A percentile compares a stretch with the other conserved stretches of the same genome.
These are phyloP conservation scores for Aureobasidium sp. DNA, from an alignment of 2,329 filamentous ascomycete genomes.

Conservation along the genomic window DNA sequence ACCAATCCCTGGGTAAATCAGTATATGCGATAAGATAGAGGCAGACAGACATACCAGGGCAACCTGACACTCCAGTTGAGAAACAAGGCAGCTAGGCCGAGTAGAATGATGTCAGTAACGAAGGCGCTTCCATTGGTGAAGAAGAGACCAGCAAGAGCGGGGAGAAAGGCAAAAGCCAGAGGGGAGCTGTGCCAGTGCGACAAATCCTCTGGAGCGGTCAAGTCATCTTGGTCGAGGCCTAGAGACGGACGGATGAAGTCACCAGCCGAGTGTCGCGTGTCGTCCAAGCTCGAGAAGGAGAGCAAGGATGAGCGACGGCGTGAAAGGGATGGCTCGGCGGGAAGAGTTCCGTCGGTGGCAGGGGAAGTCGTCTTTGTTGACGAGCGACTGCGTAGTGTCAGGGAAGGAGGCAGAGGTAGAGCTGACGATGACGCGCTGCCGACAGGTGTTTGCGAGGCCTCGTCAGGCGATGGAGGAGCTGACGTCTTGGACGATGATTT, in stretches of 20 bases:
- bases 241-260: constrained; percentile 53
- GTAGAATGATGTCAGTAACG: constrained; percentile 74
- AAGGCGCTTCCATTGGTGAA: constrained; percentile 78
- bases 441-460: not conserved
- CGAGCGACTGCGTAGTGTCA: not conserved
- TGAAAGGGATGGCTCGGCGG: constrained; percentile 20
- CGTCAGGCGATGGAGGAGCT: not conserved
- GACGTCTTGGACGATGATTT: not conserved
- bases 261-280: constrained; percentile 58
- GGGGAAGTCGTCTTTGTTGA: not conserved
- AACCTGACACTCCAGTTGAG: constrained; percentile 86
- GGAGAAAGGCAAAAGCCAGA: constrained; percentile 72
- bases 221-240: constrained; percentile 16
- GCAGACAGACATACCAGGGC: constrained; percentile 58
- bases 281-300: constrained; percentile 64
- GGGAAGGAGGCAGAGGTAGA: constrained; percentile 2
- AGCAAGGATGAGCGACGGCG: constrained; percentile 68
- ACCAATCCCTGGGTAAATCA: constrained; percentile 38
- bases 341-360: not conserved
- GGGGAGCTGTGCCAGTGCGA: constrained; percentile 74
- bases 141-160: constrained; percentile 73
- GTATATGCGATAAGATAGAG: not conserved
- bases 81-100: constrained; percentile 74
- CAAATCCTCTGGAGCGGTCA: constrained; percentile 38
- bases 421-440: constrained; percentile 10